phyloP scores from a whole-genome alignment of 106 monocot genomes.

The Allium fistulosum region DNA sequence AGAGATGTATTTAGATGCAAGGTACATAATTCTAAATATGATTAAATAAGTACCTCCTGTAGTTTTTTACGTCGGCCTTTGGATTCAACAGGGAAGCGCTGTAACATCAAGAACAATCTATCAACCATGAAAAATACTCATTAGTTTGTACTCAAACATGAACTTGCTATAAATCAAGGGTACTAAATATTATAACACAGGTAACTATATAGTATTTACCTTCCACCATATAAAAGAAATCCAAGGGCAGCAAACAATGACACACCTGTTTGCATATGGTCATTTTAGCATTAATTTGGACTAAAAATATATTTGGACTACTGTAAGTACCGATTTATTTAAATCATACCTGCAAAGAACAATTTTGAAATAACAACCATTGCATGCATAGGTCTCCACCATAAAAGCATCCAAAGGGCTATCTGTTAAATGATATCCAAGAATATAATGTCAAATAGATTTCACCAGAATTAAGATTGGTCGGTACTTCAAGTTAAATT shows the following conservation, averaged over 20 bases:
- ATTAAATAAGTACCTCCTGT: slow-evolving; percentile 61
- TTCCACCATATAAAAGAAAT: slow-evolving; percentile 33
- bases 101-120: slow-evolving; percentile 95
- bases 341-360: slow-evolving; percentile 27
- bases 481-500: not conserved
- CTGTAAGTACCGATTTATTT: not conserved
- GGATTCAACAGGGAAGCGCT: slow-evolving; percentile 87
- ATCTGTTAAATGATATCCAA: slow-evolving; percentile 10
- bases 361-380: slow-evolving; percentile 21
- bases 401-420: slow-evolving; percentile 23
- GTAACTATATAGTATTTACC: slow-evolving; percentile 14
- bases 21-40: not conserved
- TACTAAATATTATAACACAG: not conserved
- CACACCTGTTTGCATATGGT: slow-evolving; percentile 13
- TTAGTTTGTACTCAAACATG: not conserved
- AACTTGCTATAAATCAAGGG: not conserved
- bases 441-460: not conserved
- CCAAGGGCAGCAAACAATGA: slow-evolving; percentile 36
- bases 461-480: not conserved
- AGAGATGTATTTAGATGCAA: not conserved
- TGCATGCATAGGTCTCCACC: slow-evolving; percentile 28
- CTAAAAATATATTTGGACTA: not conserved
- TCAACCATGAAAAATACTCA: not conserved
- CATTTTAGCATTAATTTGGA: not conserved
- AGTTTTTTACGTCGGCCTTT: slow-evolving; percentile 90